A percentile compares a stretch with the other conserved stretches of the same genome.
phyloP scores from a whole-genome alignment of 495 filamentous ascomycete species.

The Platismatia glauca region DNA sequence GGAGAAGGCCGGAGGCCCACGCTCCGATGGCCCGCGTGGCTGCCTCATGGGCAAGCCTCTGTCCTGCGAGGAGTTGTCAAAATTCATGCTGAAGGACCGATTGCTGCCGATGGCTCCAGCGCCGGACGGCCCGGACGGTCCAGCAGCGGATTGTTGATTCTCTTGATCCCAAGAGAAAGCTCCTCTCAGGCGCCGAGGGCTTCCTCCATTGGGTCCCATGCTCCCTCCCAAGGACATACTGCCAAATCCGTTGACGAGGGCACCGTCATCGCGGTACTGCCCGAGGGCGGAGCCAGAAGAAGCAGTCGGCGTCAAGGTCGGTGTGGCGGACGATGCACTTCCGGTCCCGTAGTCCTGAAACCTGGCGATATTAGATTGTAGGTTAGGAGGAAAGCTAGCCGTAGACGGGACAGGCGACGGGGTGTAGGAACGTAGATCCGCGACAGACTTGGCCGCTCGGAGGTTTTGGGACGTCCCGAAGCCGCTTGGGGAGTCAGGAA shows the following conservation, averaged over 20 bases:
- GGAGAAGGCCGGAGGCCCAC: constrained; percentile 59
- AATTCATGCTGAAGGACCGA: constrained; percentile 56
- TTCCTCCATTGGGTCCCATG: constrained; percentile 39
- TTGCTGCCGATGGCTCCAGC: constrained; percentile 83
- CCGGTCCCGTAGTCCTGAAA: constrained; percentile 52
- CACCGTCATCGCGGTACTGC: constrained; percentile 51
- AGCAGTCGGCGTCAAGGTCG: constrained; percentile 67
- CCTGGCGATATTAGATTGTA: constrained; percentile 56
- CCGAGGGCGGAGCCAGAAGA: constrained; percentile 49
- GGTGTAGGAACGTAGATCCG: constrained; percentile 88
- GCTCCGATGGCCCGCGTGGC: constrained; percentile 73
- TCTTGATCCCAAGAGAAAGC: constrained; percentile 60
- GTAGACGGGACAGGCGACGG: constrained; percentile 87
- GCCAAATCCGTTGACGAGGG: constrained; percentile 58
- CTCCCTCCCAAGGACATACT: constrained; percentile 52
- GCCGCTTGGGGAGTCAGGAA: constrained; percentile 72
- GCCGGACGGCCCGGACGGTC: constrained; percentile 17
- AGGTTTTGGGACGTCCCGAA: constrained; percentile 62
- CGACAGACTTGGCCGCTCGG: constrained; percentile 93
- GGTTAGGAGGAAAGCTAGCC: constrained; percentile 70
- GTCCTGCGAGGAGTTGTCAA: constrained; percentile 56
- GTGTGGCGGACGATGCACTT: constrained; percentile 58
- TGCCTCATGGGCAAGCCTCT: constrained; percentile 59
- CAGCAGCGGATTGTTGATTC: constrained; percentile 38
- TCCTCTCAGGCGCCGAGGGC: constrained; percentile 51